Conservation (phyloP, 2,329 filamentous ascomycete species). For the Ascochyta koolunga region DNA sequence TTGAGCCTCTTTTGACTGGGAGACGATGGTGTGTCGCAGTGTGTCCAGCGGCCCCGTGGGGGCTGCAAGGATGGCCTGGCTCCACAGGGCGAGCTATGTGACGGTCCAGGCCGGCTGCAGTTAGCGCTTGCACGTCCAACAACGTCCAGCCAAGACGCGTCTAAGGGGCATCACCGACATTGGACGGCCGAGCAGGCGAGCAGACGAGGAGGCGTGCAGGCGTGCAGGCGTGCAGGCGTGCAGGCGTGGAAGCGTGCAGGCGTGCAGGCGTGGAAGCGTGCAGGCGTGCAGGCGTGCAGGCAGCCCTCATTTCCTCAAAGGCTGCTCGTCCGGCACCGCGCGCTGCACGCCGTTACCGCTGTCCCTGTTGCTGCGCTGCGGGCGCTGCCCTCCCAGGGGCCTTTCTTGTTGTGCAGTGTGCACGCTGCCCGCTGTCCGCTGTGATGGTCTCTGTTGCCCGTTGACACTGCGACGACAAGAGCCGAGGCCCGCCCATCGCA, state of each 20-base stretch:
- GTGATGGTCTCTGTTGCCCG: constrained; percentile 1
- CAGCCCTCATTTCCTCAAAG: constrained; percentile 12
- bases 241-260: too few relatives aligned
- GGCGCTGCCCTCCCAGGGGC: neutral
- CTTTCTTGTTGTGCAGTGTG: neutral
- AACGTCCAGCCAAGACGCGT: constrained; percentile 28
- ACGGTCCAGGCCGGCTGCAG: constrained; percentile 17
- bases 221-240: too few relatives aligned
- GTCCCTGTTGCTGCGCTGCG: constrained; percentile 6
- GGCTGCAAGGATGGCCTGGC: constrained; percentile 12
- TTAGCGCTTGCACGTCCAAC: constrained; percentile 30
- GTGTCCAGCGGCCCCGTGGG: constrained; percentile 5
- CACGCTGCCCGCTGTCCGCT: too few relatives aligned
- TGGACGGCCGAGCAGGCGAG: constrained; percentile 15
- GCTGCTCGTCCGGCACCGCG: constrained; percentile 13
- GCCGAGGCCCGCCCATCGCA: constrained; percentile 1
- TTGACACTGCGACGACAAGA: neutral
- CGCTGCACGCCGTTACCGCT: constrained; percentile 1
- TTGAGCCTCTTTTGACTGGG: neutral
- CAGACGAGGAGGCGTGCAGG: too few relatives aligned
- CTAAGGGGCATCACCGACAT: constrained; percentile 33
- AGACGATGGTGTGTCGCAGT: constrained; percentile 8
- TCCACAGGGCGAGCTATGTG: constrained; percentile 13
- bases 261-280: too few relatives aligned
- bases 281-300: too few relatives aligned